Base-by-base conservation (phyloP, 306 rosid species). In the Aeschynomene evenia region DNA sequence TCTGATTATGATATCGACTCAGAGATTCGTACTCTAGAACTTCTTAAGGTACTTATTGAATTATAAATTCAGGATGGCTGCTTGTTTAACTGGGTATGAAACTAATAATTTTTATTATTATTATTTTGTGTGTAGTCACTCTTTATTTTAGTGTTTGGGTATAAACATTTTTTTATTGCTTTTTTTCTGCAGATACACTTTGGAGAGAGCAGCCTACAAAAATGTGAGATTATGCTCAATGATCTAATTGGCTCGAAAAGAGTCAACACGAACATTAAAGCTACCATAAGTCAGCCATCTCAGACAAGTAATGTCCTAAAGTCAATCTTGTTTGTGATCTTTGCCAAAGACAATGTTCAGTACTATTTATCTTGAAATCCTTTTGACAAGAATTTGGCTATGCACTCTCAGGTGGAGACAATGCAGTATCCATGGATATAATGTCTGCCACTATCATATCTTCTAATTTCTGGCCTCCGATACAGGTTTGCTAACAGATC, bases 381-480 rank as follows among this genome's bases (percentile, higher is more conserved):
- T 56, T 45, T 60, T 74, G 43, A 33, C 57, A 52, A 29, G 42
- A 53, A 63, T 53, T 60, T 68, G 74, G 26, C 43, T 53, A 57
- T 45, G 20, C 19, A 15, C 73, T 55, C 62, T 62, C 72, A 88
- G 98, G 78, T 40, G 86, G 71, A 23, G 84, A 79, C 33, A 33
- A 65, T 72, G 78, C 74, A 42, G 57, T 87, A 61, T 84, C 95
- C 74, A 84, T 90, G 96, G 96, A 94, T 64, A 55, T 31, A 31
- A 76, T 90, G 69, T 82, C 85, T 78, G 88, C 92, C 14, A 88
- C 97, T 62, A 88, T 86, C 73, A 65, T 90, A 73, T 93, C 97
- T 79, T 86, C 97, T 37, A 93, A 93, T 84, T 93, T 93, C 79
- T 93, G 98, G 98, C 98, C 98, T 75, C 90, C 93, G 72, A 93